phyloP scores from a whole-genome alignment of 1,284 basidiomycete genomes.

The Cryptococcus sp. region DNA sequence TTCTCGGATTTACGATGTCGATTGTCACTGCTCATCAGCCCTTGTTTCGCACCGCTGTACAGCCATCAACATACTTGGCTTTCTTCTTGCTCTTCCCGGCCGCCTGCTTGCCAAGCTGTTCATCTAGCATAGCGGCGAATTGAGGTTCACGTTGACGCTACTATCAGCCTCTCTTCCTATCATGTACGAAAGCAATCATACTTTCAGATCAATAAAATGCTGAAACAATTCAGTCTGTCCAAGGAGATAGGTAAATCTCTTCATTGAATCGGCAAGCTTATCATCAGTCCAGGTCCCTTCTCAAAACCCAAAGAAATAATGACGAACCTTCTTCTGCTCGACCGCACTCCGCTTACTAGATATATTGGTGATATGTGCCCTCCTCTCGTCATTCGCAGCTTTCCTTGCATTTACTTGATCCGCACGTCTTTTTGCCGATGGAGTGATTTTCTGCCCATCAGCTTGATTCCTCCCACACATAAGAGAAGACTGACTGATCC shows the following conservation, averaged over 20 bases:
- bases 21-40: conserved; percentile 54
- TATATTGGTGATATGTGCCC: conserved; percentile 41
- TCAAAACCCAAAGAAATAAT: background rate
- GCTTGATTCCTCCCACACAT: background rate
- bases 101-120: conserved; percentile 57
- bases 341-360: conserved; percentile 39
- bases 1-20: conserved; percentile 94
- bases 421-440: conserved; percentile 29
- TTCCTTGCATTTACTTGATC: conserved; percentile 32
- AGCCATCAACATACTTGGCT: conserved; percentile 55
- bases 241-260: conserved; percentile 88
- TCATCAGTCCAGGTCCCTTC: background rate
- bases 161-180: background rate
- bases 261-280: conserved; percentile 89
- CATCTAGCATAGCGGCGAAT: conserved; percentile 83
- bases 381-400: conserved; percentile 36
- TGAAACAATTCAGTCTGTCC: conserved; percentile 95
- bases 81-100: conserved; percentile 71
- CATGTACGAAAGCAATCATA: conserved; percentile 34
- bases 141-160: conserved; percentile 87
- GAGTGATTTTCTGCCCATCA: conserved; percentile 12
- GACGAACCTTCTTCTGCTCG: conserved; percentile 42
- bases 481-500: conserved; percentile 15
- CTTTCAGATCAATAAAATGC: conserved; percentile 93
- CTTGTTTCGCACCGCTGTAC: background rate